phyloP scores from a whole-genome alignment of 176 grass and related monocot genomes.

The Rhynchospora breviuscula region DNA sequence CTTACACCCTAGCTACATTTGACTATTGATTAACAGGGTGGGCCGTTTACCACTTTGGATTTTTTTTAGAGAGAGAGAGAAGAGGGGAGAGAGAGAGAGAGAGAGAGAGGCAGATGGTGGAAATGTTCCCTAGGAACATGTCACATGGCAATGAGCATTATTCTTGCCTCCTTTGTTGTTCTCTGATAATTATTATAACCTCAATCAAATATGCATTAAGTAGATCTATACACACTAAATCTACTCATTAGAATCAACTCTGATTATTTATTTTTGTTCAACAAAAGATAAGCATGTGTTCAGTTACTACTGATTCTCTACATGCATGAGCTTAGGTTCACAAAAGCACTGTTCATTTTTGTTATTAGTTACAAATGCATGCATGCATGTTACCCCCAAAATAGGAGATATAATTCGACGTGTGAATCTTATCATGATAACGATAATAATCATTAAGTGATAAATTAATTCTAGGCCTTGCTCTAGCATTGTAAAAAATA shows the following conservation, averaged over 20 bases:
- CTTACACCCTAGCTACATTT: slow-evolving; percentile 28
- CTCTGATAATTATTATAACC: slow-evolving; percentile 29
- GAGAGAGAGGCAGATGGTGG: slow-evolving; percentile 8
- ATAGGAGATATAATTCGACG: background rate
- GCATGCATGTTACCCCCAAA: slow-evolving; percentile 6
- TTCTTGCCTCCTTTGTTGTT: slow-evolving; percentile 31
- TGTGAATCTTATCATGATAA: background rate
- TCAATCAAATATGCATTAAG: slow-evolving; percentile 11
- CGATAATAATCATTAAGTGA: background rate
- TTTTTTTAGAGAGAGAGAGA: slow-evolving; percentile 17
- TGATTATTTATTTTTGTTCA: background rate
- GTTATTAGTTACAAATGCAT: slow-evolving; percentile 4
- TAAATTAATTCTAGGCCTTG: background rate
- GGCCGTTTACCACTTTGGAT: slow-evolving; percentile 22
- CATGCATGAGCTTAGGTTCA: background rate
- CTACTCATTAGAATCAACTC: slow-evolving; percentile 1
- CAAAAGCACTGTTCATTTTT: slow-evolving; percentile 8
- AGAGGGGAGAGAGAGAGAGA: background rate
- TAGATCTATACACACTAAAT: slow-evolving; percentile 4
- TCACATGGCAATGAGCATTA: slow-evolving; percentile 30
- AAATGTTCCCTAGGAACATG: slow-evolving; percentile 12
- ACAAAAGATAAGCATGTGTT: slow-evolving; percentile 13
- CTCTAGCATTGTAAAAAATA: background rate
- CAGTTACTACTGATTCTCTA: background rate
- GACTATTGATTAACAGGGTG: slow-evolving; percentile 20